These are phyloP conservation scores for Lichtheimia ornata DNA, from an alignment of 371 early-diverging fungal species.

Conservation along the genomic window DNA sequence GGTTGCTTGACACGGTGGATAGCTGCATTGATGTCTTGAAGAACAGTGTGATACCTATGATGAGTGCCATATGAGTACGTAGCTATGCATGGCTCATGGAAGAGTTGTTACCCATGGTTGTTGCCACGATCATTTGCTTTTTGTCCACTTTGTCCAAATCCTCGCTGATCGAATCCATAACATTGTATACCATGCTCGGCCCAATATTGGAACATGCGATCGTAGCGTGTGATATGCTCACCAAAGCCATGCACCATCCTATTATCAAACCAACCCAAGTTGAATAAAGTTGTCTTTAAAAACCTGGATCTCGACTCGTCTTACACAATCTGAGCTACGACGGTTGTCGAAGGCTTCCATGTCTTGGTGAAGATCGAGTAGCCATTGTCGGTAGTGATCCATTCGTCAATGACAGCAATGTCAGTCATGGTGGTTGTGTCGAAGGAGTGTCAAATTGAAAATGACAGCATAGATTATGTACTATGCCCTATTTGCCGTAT, in stretches of 20 bases:
- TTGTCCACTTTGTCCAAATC: constrained; percentile 63
- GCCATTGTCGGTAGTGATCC: constrained; percentile 37
- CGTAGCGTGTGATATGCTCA: constrained; percentile 64
- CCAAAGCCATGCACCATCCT: constrained; percentile 72
- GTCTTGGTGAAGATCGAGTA: constrained; percentile 47
- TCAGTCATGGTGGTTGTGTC: not conserved
- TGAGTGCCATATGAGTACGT: no score
- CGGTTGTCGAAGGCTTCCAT: constrained; percentile 36
- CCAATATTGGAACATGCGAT: constrained; percentile 54
- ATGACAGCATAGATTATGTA: no score
- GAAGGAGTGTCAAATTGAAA: no score
- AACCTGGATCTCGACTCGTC: not conserved
- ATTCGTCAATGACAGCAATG: constrained; percentile 28
- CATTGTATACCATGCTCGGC: constrained; percentile 56
- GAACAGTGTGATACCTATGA: constrained; percentile 37
- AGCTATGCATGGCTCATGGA: no score
- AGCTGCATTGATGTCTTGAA: constrained; percentile 59
- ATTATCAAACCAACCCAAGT: constrained; percentile 16
- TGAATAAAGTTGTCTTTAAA: not conserved
- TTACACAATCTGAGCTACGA: constrained; percentile 41
- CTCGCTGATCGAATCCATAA: constrained; percentile 66
- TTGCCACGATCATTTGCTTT: constrained; percentile 51
- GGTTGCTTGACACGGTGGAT: constrained; percentile 36
- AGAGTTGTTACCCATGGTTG: constrained; percentile 50
- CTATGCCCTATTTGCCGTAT: no score